These are phyloP conservation scores for Udeniomyces megalosporus DNA, from an alignment of 768 basidiomycete genomes.

Conservation along the genomic window DNA sequence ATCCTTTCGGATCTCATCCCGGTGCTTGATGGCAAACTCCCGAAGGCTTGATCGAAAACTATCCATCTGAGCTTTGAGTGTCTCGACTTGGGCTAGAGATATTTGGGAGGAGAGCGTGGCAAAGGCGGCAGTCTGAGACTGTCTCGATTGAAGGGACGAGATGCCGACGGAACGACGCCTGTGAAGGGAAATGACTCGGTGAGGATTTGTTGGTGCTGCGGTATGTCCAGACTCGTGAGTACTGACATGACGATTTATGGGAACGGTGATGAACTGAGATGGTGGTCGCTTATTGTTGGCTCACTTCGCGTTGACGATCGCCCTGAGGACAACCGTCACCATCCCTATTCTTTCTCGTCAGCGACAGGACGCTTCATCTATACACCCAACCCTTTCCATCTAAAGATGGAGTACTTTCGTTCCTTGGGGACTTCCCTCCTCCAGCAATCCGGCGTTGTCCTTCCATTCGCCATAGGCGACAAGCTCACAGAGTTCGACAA, in stretches of 20 bases:
- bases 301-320: too few species aligned
- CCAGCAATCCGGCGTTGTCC: conserved; percentile 75
- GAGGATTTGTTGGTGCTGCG: too few species aligned
- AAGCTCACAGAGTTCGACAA: conserved; percentile 51
- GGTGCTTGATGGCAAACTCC: conserved; percentile 66
- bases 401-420: conserved; percentile 14
- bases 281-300: too few species aligned
- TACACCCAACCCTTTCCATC: too few species aligned
- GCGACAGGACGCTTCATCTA: too few species aligned
- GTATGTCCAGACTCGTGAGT: too few species aligned
- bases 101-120: conserved; percentile 63
- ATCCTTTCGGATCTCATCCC: conserved; percentile 63
- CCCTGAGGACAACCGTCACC: too few species aligned
- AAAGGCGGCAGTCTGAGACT: conserved; percentile 44
- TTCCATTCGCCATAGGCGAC: conserved; percentile 69
- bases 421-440: conserved; percentile 41
- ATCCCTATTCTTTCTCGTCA: too few species aligned
- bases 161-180: conserved; percentile 17
- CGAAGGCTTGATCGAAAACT: conserved; percentile 68
- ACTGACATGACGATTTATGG: too few species aligned
- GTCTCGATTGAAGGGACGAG: conserved; percentile 10
- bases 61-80: conserved; percentile 62
- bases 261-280: too few species aligned
- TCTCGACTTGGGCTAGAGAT: conserved; percentile 55
- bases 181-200: neutral